Evolutionary conservation across 2,329 filamentous ascomycete genomes (phyloP).

Genomic region (Chaetothyriales sp.): DNA sequence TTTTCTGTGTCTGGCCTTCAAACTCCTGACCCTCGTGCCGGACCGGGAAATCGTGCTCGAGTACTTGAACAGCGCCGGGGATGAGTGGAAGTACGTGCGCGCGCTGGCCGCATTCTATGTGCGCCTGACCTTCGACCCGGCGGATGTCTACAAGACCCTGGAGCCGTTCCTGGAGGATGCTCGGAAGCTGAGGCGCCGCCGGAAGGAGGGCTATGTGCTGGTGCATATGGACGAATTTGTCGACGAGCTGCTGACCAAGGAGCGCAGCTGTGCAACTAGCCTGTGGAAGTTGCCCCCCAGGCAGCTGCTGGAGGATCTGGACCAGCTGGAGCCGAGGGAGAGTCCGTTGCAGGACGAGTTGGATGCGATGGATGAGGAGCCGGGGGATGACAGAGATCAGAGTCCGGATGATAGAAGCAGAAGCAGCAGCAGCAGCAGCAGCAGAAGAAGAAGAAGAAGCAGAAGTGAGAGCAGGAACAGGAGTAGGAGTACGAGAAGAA

Average conservation of each 20-base stretch:
- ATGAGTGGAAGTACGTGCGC: slow-evolving; percentile 71
- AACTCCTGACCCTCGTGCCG: slow-evolving; percentile 77
- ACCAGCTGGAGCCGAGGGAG: slow-evolving; percentile 67
- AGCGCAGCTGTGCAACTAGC: slow-evolving; percentile 78
- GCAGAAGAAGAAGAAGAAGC: slow-evolving; percentile 5
- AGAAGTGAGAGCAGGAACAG: slow-evolving; percentile 6
- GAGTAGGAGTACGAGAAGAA: slow-evolving; percentile 8
- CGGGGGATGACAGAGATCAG: slow-evolving; percentile 8
- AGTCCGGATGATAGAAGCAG: slow-evolving; percentile 8
- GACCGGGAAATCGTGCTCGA: slow-evolving; percentile 62
- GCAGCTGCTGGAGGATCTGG: slow-evolving; percentile 72
- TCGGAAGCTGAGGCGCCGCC: slow-evolving; percentile 66
- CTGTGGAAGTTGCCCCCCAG: slow-evolving; percentile 80
- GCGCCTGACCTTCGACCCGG: slow-evolving; percentile 67
- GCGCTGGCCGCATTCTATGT: slow-evolving; percentile 86
- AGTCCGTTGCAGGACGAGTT: slow-evolving; percentile 61
- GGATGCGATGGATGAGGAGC: slow-evolving; percentile 30
- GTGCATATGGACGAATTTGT: slow-evolving; percentile 85
- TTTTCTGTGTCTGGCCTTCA: slow-evolving; percentile 88
- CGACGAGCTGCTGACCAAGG: slow-evolving; percentile 77
- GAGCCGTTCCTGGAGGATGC: slow-evolving; percentile 73
- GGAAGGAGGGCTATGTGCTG: slow-evolving; percentile 56
- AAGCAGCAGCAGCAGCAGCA: slow-evolving; percentile 7
- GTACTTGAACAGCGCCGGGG: slow-evolving; percentile 64
- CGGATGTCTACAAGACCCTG: slow-evolving; percentile 62